A percentile compares a stretch with the other conserved stretches of the same genome.
These are phyloP conservation scores for Metschnikowia kunwiensis DNA, from an alignment of 805 yeast species.

Conservation along the genomic window DNA sequence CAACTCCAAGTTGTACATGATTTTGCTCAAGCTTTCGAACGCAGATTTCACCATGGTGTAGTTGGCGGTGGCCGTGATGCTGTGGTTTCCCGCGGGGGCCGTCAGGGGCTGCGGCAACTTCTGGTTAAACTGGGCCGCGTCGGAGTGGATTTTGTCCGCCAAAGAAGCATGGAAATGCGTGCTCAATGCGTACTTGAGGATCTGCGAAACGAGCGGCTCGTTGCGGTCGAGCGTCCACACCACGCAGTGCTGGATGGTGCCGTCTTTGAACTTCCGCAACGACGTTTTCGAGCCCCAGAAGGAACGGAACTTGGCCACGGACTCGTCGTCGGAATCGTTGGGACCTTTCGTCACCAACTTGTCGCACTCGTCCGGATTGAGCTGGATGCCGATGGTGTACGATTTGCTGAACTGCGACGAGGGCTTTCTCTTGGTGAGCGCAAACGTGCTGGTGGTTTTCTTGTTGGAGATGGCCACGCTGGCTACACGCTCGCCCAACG, in stretches of 20 bases:
- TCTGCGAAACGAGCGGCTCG: conserved; percentile 63
- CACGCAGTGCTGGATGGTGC: conserved; percentile 84
- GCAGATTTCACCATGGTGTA: conserved; percentile 35
- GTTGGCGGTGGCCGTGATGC: conserved; percentile 31
- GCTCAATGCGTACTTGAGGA: conserved; percentile 59
- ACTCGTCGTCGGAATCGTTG: conserved; percentile 47
- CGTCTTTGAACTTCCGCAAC: conserved; percentile 89
- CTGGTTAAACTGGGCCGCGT: conserved; percentile 45
- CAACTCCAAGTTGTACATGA: conserved; percentile 45
- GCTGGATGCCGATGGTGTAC: conserved; percentile 57
- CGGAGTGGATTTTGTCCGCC: conserved; percentile 34
- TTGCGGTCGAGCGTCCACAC: conserved; percentile 65
- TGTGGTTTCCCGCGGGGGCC: conserved; percentile 55
- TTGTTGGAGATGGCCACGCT: conserved; percentile 35
- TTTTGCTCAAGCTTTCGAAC: conserved; percentile 50
- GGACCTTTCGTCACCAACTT: conserved; percentile 89
- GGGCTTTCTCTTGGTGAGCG: conserved; percentile 55
- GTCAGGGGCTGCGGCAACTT: conserved; percentile 58
- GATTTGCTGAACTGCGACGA: conserved; percentile 25
- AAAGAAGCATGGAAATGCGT: conserved; percentile 55
- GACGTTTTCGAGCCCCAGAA: conserved; percentile 92
- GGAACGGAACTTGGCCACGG: conserved; percentile 59
- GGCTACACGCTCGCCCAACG: conserved; percentile 50
- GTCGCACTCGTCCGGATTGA: conserved; percentile 72
- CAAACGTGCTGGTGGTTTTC: conserved; percentile 27